Conservation (phyloP, 2,329 filamentous ascomycete genomes). For the Aspergillus vadensis region DNA sequence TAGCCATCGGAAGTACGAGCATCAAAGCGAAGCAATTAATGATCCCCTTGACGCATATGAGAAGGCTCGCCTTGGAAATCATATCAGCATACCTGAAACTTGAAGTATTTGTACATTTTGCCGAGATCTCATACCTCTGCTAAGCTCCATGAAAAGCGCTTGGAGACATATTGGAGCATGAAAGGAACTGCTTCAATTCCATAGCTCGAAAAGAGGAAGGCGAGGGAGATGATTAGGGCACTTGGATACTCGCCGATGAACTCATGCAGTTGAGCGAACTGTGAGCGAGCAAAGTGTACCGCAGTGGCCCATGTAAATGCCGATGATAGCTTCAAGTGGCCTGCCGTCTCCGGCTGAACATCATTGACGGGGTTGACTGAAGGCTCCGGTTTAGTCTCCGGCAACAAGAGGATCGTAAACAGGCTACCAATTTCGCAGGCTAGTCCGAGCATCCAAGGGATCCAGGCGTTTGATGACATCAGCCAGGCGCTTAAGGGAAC, state of each 20-base stretch:
- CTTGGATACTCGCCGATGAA: slow-evolving; percentile 9
- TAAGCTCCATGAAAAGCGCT: slow-evolving; percentile 16
- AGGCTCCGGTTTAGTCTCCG: slow-evolving; percentile 14
- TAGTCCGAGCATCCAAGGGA: slow-evolving; percentile 12
- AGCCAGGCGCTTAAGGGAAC: slow-evolving; percentile 16
- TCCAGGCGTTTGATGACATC: slow-evolving; percentile 14
- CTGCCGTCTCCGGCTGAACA: background rate
- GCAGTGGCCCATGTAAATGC: background rate
- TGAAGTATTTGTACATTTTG: too few relatives aligned
- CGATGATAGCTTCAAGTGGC: background rate
- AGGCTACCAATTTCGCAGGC: slow-evolving; percentile 9
- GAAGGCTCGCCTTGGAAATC: slow-evolving; percentile 9
- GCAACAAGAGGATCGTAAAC: slow-evolving; percentile 3
- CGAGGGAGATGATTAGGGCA: slow-evolving; percentile 8
- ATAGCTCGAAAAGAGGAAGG: slow-evolving; percentile 11
- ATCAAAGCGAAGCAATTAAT: slow-evolving; percentile 11
- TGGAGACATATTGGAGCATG: slow-evolving; percentile 18
- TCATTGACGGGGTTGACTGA: background rate
- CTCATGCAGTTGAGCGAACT: slow-evolving; percentile 1
- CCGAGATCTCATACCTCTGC: slow-evolving; percentile 11
- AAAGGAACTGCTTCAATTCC: slow-evolving; percentile 12
- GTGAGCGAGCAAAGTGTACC: background rate
- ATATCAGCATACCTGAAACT: background rate
- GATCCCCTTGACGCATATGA: slow-evolving; percentile 14
- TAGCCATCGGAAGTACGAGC: slow-evolving; percentile 11